A percentile compares a stretch with the other conserved stretches of the same genome.
Conservation (phyloP, 495 filamentous ascomycete genomes). For the Podospora didyma region DNA sequence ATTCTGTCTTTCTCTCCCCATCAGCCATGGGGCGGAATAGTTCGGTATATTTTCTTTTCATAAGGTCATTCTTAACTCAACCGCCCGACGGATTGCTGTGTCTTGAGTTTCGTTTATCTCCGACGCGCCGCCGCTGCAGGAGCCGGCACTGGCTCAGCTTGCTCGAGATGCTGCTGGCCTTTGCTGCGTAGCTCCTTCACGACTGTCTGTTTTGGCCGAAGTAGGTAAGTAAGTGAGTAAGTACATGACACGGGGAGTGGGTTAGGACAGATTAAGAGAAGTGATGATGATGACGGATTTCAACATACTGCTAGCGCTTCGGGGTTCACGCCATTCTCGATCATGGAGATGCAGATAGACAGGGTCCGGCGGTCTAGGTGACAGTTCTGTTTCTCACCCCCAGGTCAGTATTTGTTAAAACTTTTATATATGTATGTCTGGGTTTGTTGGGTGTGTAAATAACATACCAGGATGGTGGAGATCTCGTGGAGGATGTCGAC, state of each 20-base stretch:
- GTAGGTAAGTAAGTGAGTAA: no score
- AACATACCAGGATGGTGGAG: conserved; percentile 71
- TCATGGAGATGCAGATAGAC: conserved; percentile 90
- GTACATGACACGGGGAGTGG: no score
- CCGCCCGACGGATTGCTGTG: no score
- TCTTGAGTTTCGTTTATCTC: conserved; percentile 7
- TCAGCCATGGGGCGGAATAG: no score
- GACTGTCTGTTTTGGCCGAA: no score
- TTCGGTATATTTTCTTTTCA: no score
- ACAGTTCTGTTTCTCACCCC: conserved; percentile 61
- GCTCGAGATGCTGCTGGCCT: conserved; percentile 44
- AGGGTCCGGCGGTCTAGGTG: conserved; percentile 84
- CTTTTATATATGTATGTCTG: no score
- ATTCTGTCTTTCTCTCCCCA: no score
- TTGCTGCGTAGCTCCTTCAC: conserved; percentile 71
- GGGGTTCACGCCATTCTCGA: conserved; percentile 96
- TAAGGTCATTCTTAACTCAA: no score
- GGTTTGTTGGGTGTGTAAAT: no score
- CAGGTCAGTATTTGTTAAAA: no score
- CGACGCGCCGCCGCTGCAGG: conserved; percentile 1
- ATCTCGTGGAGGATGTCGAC: conserved; percentile 96
- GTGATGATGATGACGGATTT: not conserved
- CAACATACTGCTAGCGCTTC: conserved; percentile 83
- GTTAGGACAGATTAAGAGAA: not conserved
- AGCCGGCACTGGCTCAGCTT: conserved; percentile 19